phyloP scores from a whole-genome alignment of 768 basidiomycete species.

The Collybiopsis confluens region DNA sequence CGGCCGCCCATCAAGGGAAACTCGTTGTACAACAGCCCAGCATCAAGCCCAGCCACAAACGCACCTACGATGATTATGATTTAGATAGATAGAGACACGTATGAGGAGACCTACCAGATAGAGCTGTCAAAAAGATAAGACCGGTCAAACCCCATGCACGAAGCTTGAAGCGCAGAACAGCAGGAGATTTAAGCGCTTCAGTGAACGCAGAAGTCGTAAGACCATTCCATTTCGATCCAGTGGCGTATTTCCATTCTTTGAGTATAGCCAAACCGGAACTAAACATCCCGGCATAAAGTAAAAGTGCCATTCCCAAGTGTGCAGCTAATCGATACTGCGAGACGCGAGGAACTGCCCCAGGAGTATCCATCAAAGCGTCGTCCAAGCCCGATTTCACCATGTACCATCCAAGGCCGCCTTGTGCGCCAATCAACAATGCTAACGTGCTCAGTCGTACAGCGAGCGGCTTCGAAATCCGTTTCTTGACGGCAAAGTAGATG shows the following conservation, averaged over 20 bases:
- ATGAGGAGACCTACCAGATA: conserved; percentile 63
- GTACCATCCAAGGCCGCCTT: conserved; percentile 96
- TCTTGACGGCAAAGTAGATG: conserved; percentile 71
- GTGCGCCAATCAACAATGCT: conserved; percentile 79
- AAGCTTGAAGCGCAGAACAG: conserved; percentile 54
- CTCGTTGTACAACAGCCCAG: conserved; percentile 96
- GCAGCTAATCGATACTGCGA: conserved; percentile 96
- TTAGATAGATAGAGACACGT: background rate
- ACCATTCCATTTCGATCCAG: conserved; percentile 56
- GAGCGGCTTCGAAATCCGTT: conserved; percentile 62
- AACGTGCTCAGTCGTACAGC: conserved; percentile 66
- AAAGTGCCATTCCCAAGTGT: conserved; percentile 87
- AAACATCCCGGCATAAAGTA: conserved; percentile 93
- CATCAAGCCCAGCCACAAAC: conserved; percentile 96
- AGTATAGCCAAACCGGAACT: conserved; percentile 68
- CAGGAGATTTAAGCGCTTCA: conserved; percentile 48
- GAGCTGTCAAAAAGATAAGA: conserved; percentile 85
- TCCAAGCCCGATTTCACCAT: conserved; percentile 98
- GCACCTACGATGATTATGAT: conserved; percentile 55
- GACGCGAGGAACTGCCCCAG: conserved; percentile 87
- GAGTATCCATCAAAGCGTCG: conserved; percentile 71
- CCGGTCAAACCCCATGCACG: conserved; percentile 61
- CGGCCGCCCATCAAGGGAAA: conserved; percentile 95
- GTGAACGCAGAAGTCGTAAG: conserved; percentile 37
- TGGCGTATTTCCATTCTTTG: conserved; percentile 75